Evolutionary conservation across 768 basidiomycete species (phyloP).

Genomic region (Russula vinacea): DNA sequence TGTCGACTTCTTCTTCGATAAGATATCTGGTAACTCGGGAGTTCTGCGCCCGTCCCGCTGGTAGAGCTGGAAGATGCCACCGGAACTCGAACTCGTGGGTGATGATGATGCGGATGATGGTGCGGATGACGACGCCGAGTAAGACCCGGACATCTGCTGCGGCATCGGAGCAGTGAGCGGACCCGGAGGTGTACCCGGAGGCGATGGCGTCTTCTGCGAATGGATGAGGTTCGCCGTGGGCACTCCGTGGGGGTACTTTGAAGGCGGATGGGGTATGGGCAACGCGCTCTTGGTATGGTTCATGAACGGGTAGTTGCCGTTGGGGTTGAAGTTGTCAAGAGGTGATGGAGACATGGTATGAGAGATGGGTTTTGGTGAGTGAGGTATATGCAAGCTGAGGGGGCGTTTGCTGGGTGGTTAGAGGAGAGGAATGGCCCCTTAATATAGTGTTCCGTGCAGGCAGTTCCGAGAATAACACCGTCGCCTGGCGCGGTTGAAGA

Average conservation of each 20-base stretch:
- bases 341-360: conserved; percentile 34
- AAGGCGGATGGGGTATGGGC: conserved; percentile 46
- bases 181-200: conserved; percentile 17
- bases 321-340: conserved; percentile 48
- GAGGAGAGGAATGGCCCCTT: conserved; percentile 10
- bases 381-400: background rate
- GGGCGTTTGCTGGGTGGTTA: conserved; percentile 12
- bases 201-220: conserved; percentile 25
- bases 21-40: conserved; percentile 51
- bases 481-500: background rate
- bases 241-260: conserved; percentile 46
- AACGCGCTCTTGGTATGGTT: conserved; percentile 37
- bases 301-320: conserved; percentile 59
- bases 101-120: conserved; percentile 17
- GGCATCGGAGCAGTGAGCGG: conserved; percentile 20
- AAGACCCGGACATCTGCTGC: background rate
- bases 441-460: conserved; percentile 18
- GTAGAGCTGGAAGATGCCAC: conserved; percentile 50
- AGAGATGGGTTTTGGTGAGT: background rate
- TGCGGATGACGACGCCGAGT: conserved; percentile 17
- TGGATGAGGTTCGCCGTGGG: conserved; percentile 36
- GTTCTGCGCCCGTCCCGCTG: conserved; percentile 49
- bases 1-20: conserved; percentile 40
- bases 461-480: conserved; percentile 8
- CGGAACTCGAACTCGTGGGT: conserved; percentile 10